Base-by-base conservation (phyloP, 352 stramenopile genomes). In the Thalassiosira sp. region DNA sequence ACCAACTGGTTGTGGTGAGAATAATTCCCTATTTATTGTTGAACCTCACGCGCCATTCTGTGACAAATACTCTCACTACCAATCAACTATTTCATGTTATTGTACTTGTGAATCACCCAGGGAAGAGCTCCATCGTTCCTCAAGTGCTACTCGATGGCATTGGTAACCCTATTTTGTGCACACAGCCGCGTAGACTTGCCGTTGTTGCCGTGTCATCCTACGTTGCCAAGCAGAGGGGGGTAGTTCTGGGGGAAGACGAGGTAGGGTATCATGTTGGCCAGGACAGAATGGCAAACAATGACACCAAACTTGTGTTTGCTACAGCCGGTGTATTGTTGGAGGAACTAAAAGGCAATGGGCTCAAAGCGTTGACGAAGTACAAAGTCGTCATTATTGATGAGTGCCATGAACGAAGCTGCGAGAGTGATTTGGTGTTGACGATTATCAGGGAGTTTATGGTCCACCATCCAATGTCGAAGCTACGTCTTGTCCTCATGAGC, bases 131-230 rank as follows among this genome's bases (percentile, higher is more conserved):
- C 25, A 68, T 70, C 20, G 62, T 85, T 11, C 77, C 77, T n/a
- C 64, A 72, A 35, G 24, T 76, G 18, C 59, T 85, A 37, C 56
- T 85, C 8, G 60, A 82, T 22, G 20, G 15, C 1, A 46, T 84
- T 43, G 76, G 64, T 1, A 18, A 35, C 25, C 60, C 54, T 22
- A 98, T 99, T 60, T 94, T 97, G 0, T 99, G 96, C 76, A 99
- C 97, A 8, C 97, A 99, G 87, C 97, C 97, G 0, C 93, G 97
- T 69, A 93, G 97, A 85, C 94, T 99, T 11, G 97, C 97, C 18
- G 97, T 97, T 11, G 97, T 95, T 8, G 97, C 94, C 0, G 95
- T 99, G 0, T 95, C 97, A 2, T 96, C 97, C 72, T 93, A 96
- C 76, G 96, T 99, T 2, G 95, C 95, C 0, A 88, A 98, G 72